Evolutionary conservation across 129 eudicot species (phyloP).

Genomic region (Arctium lappa): DNA sequence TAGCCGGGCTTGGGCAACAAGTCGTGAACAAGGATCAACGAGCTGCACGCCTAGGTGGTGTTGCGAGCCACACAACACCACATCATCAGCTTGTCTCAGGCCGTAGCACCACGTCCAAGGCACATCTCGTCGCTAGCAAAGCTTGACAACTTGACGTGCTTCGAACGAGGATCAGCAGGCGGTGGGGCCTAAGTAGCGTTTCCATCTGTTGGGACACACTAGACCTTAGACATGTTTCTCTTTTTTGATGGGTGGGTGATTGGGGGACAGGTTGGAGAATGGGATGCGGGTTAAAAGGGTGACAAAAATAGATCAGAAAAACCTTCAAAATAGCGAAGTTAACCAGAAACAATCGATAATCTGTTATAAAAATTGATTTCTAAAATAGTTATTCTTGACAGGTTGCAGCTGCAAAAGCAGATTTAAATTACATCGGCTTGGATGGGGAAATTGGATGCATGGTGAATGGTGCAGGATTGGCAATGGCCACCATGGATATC

Average conservation of each 20-base stretch:
- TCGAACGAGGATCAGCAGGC: too few relatives aligned
- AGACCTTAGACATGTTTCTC: neutral
- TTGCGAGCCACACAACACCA: too few relatives aligned
- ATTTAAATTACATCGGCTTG: slow-evolving; percentile 86
- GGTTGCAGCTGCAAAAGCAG: slow-evolving; percentile 98
- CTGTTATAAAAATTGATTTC: neutral
- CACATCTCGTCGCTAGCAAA: too few relatives aligned
- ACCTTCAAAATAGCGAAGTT: neutral
- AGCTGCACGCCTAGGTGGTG: too few relatives aligned
- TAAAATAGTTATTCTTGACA: slow-evolving; percentile 21
- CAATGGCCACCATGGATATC: slow-evolving; percentile 99
- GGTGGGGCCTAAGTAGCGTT: too few relatives aligned
- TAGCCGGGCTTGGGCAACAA: too few relatives aligned
- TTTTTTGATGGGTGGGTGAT: neutral
- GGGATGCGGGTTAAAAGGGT: neutral
- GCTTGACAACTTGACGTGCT: too few relatives aligned
- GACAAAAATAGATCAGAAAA: neutral
- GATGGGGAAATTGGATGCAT: slow-evolving; percentile 99
- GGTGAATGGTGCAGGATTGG: slow-evolving; percentile 98
- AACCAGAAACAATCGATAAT: neutral
- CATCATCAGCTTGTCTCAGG: too few relatives aligned
- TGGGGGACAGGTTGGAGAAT: neutral
- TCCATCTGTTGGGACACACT: neutral
- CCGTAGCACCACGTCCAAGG: too few relatives aligned
- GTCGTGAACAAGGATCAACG: too few relatives aligned